Evolutionary conservation across 495 filamentous ascomycete genomes (phyloP).

Genomic region (Trichoderma asperelloides): DNA sequence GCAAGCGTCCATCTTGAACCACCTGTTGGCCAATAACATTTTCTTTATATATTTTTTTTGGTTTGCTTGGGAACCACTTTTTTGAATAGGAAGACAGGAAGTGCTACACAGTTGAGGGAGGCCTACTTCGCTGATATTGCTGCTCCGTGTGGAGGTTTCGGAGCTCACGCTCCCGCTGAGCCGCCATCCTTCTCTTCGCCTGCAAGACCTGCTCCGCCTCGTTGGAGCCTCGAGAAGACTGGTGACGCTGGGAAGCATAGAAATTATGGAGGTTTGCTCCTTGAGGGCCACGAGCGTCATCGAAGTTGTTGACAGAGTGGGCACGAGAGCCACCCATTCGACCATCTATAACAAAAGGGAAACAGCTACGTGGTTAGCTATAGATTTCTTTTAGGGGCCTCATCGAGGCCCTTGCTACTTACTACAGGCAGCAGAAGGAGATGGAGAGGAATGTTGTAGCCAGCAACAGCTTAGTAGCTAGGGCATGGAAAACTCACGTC

Average conservation of each 20-base stretch:
- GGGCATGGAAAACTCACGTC: constrained; percentile 60
- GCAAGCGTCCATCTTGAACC: neutral
- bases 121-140: constrained; percentile 98
- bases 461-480: constrained; percentile 15
- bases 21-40: neutral
- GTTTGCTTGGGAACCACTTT: constrained; percentile 20
- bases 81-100: constrained; percentile 23
- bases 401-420: constrained; percentile 19
- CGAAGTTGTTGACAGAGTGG: constrained; percentile 81
- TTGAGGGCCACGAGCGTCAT: constrained; percentile 55
- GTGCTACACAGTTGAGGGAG: constrained; percentile 52
- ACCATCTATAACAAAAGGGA: constrained; percentile 25
- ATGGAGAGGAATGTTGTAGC: constrained; percentile 55
- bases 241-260: constrained; percentile 88
- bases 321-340: constrained; percentile 49
- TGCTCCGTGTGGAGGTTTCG: constrained; percentile 99
- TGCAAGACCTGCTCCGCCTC: constrained; percentile 98
- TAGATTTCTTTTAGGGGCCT: constrained; percentile 9
- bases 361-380: constrained; percentile 7
- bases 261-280: constrained; percentile 83
- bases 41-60: constrained; percentile 3
- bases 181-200: constrained; percentile 96
- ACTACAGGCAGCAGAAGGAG: constrained; percentile 52
- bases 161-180: constrained; percentile 96
- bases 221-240: constrained; percentile 69